Percentiles rank a stretch among this genome's conserved stretches.
Evolutionary conservation across 305 asterid species (phyloP).

Genomic region (Fraxinus baroniana): DNA sequence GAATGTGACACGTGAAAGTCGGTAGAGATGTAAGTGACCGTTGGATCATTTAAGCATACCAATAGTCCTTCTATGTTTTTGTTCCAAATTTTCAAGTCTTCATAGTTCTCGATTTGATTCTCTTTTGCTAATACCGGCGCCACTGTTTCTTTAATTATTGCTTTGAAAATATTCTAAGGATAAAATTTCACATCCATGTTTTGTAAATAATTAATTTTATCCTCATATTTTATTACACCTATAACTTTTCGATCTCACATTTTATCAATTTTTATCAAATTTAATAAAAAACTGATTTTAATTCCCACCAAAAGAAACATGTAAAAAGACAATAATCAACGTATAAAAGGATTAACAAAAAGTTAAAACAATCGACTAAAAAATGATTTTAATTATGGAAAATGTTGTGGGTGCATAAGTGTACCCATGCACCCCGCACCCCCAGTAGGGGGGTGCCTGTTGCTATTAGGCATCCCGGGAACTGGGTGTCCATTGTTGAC

Average conservation of each 20-base stretch:
- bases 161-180: constrained; percentile 15
- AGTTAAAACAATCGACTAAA: too few species aligned
- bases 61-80: neutral
- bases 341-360: neutral
- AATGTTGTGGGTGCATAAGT: too few species aligned
- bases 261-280: neutral
- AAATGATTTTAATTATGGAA: too few species aligned
- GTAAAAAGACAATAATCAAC: neutral
- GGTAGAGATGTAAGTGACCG: constrained; percentile 22
- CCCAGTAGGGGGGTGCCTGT: too few species aligned
- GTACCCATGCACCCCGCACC: too few species aligned
- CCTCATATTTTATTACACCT: too few species aligned
- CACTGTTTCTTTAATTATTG: constrained; percentile 1
- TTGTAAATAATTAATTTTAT: neutral
- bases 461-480: too few species aligned
- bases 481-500: too few species aligned
- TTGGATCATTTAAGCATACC: constrained; percentile 25
- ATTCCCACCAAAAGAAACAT: too few species aligned
- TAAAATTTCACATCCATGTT: neutral
- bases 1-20: neutral
- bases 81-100: neutral
- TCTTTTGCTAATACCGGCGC: neutral
- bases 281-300: too few species aligned
- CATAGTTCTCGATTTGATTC: constrained; percentile 16
- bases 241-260: neutral